phyloP scores from a whole-genome alignment of 2,329 filamentous ascomycete genomes.

The Apiospora hydei region DNA sequence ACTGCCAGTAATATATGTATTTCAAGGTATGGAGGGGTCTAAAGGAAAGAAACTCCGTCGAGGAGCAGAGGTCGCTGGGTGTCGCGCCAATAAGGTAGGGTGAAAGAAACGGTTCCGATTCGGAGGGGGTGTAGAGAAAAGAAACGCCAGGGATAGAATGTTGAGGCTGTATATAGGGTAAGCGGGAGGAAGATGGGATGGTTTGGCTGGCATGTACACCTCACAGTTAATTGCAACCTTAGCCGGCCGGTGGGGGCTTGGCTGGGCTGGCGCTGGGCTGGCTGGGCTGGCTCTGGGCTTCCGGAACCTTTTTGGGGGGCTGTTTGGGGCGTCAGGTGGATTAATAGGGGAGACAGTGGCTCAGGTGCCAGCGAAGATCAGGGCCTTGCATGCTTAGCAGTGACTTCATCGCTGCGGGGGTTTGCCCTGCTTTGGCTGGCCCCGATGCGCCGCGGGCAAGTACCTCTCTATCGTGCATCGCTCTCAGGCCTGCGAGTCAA shows the following conservation, averaged over 20 bases:
- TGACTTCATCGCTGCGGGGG: conserved; percentile 10
- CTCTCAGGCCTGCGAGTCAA: neutral
- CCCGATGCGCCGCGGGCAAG: neutral
- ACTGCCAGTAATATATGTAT: neutral
- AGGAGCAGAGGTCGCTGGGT: neutral
- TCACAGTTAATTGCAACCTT: neutral
- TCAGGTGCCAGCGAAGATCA: conserved; percentile 19
- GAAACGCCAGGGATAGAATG: neutral
- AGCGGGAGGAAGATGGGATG: conserved; percentile 8
- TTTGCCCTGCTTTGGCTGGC: neutral
- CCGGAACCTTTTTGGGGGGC: neutral
- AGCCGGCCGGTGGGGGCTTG: neutral
- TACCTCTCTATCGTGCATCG: conserved; percentile 18
- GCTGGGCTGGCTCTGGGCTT: neutral
- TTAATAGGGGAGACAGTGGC: neutral
- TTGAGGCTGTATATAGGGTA: conserved; percentile 9
- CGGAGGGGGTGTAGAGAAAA: neutral
- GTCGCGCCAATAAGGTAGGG: conserved; percentile 4
- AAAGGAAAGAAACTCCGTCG: conserved; percentile 18
- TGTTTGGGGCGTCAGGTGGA: conserved; percentile 1
- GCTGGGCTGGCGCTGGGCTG: neutral
- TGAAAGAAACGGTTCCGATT: conserved; percentile 1
- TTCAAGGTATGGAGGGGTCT: neutral
- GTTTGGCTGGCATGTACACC: neutral
- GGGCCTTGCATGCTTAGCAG: conserved; percentile 17